Percentiles rank a stretch among this genome's conserved stretches.
Conservation (phyloP, 345 rosid genomes). For the Triadica sebifera region DNA sequence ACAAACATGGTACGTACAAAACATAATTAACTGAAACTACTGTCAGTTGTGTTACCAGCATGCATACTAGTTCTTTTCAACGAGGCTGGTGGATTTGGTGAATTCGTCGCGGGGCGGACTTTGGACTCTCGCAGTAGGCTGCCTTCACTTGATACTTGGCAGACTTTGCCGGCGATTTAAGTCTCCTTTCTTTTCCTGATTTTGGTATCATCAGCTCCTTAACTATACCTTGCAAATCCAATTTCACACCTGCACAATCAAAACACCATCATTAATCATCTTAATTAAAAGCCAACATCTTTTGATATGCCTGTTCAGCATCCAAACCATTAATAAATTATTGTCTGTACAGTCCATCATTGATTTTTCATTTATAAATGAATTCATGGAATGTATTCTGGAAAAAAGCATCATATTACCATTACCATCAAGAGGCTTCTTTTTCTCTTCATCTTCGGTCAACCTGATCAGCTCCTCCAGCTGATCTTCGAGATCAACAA, state of each 20-base stretch:
- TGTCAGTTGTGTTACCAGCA: no score
- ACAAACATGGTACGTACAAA: no score
- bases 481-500: conserved; percentile 5
- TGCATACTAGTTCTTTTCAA: conserved; percentile 5
- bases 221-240: conserved; percentile 19
- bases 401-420: no score
- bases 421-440: conserved; percentile 5
- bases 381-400: no score
- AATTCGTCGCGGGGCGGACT: conserved; percentile 16
- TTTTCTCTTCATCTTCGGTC: conserved; percentile 13
- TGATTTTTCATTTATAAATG: no score
- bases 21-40: no score
- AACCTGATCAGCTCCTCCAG: conserved; percentile 16
- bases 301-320: no score
- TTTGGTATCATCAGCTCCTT: conserved; percentile 17
- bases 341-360: no score
- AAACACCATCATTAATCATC: neutral
- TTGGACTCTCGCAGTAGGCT: conserved; percentile 2
- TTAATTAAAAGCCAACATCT: neutral
- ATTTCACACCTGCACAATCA: neutral
- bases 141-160: conserved; percentile 23
- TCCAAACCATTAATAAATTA: no score
- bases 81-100: conserved; percentile 40
- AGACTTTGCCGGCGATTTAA: conserved; percentile 7
- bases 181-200: conserved; percentile 3